A percentile compares a stretch with the other conserved stretches of the same genome.
phyloP scores from a whole-genome alignment of 1,139 yeast species.

The Geotrichum aggregatum region DNA sequence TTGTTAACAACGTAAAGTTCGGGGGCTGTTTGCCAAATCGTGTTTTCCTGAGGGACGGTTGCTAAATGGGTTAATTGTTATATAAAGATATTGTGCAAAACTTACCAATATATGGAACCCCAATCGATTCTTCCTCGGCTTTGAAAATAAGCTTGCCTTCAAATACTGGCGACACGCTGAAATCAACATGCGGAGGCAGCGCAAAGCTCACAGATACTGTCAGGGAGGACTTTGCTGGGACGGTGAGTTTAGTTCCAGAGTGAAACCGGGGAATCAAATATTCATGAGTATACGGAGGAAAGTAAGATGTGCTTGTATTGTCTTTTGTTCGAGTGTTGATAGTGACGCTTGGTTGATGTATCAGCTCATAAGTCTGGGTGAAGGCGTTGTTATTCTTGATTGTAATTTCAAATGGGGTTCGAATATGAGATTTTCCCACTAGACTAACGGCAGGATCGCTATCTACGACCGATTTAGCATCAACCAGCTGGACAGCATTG shows the following conservation, averaged over 20 bases:
- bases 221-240: not conserved
- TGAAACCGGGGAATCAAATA: not conserved
- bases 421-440: conserved; percentile 7
- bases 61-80: not conserved
- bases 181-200: conserved; percentile 6
- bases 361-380: conserved; percentile 4
- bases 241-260: not conserved
- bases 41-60: not conserved
- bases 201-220: not conserved
- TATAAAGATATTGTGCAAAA: not conserved
- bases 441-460: conserved; percentile 23
- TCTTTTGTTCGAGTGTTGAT: conserved; percentile 3
- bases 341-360: conserved; percentile 9
- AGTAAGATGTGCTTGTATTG: not conserved
- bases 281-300: conserved; percentile 19
- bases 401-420: not conserved
- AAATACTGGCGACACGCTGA: conserved; percentile 9
- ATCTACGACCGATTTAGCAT: conserved; percentile 34
- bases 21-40: conserved; percentile 10
- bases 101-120: conserved; percentile 27
- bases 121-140: conserved; percentile 23
- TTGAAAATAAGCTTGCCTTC: conserved; percentile 25
- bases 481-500: conserved; percentile 39
- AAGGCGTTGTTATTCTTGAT: conserved; percentile 5
- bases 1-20: conserved; percentile 8